Conservation (phyloP, 2,329 filamentous ascomycete species). For the Gyromitra esculenta region DNA sequence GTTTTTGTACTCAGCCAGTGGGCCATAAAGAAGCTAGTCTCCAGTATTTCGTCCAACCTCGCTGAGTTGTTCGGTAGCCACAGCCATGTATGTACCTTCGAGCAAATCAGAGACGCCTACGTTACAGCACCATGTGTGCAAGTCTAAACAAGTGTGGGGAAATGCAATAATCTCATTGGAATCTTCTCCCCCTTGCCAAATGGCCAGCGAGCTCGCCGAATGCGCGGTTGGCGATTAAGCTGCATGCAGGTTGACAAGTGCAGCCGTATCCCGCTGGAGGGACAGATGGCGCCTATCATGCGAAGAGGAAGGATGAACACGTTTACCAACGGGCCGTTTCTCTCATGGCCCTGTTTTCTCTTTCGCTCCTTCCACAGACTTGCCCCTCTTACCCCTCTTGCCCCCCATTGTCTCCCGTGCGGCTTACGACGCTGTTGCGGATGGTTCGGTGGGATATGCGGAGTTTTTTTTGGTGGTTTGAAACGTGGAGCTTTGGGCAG, state of each 20-base stretch:
- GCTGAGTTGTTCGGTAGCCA: constrained; percentile 47
- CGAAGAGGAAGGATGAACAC: constrained; percentile 41
- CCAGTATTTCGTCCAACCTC: constrained; percentile 32
- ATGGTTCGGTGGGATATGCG: constrained; percentile 6
- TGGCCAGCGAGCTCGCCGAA: constrained; percentile 40
- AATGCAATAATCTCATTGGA: constrained; percentile 43
- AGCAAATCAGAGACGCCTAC: constrained; percentile 38
- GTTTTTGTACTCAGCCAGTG: constrained; percentile 23
- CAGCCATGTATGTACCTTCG: constrained; percentile 17
- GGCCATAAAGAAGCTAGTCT: constrained; percentile 26
- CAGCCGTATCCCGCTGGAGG: constrained; percentile 9
- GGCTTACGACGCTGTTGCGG: constrained; percentile 14
- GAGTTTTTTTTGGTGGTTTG: constrained; percentile 19
- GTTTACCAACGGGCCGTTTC: constrained; percentile 41
- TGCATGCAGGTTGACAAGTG: constrained; percentile 44
- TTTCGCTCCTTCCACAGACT: not conserved
- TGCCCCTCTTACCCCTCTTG: constrained; percentile 30
- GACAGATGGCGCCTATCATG: constrained; percentile 52
- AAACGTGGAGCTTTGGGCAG: constrained; percentile 30
- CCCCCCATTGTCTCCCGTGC: constrained; percentile 26
- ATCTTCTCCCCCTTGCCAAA: constrained; percentile 21
- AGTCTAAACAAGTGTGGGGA: constrained; percentile 31
- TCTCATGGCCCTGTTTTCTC: constrained; percentile 4
- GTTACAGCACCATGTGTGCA: constrained; percentile 32
- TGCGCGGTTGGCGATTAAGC: constrained; percentile 25